Conservation (phyloP, 768 basidiomycete species). For the Naganishia friedmannii region DNA sequence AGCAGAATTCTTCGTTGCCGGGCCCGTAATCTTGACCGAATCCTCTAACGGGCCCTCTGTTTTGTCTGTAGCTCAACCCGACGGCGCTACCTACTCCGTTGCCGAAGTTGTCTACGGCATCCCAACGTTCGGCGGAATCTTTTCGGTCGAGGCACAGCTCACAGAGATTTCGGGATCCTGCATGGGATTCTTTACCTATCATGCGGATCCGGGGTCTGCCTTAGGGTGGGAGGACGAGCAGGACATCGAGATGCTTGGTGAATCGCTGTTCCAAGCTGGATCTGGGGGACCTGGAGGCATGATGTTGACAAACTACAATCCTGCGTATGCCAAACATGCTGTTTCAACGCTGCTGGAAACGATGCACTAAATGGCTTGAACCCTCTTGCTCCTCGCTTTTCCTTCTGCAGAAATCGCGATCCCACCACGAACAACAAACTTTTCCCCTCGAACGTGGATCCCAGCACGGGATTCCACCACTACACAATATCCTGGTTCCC, state of each 20-base stretch:
- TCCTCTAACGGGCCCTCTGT: too few relatives aligned
- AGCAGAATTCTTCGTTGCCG: background rate
- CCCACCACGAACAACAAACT: constrained; percentile 1
- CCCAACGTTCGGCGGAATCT: background rate
- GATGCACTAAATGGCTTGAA: too few relatives aligned
- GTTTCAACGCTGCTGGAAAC: background rate
- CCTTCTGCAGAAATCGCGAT: background rate
- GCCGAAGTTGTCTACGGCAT: background rate
- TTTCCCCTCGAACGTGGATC: constrained; percentile 28
- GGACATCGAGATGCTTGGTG: background rate
- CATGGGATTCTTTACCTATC: constrained; percentile 4
- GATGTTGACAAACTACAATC: constrained; percentile 7
- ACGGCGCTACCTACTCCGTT: background rate
- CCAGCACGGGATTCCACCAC: constrained; percentile 28
- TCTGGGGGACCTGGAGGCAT: background rate
- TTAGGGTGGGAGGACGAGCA: constrained; percentile 3
- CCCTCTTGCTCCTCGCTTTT: background rate
- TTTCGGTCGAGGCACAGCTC: background rate
- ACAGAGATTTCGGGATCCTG: background rate
- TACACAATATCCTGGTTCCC: constrained; percentile 36
- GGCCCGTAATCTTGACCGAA: background rate
- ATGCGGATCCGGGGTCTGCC: background rate
- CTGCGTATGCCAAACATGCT: background rate
- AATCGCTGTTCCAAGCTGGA: background rate
- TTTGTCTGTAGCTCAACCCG: background rate